Base-by-base conservation (phyloP, 768 basidiomycete genomes). In the Pleurotus tuoliensis region DNA sequence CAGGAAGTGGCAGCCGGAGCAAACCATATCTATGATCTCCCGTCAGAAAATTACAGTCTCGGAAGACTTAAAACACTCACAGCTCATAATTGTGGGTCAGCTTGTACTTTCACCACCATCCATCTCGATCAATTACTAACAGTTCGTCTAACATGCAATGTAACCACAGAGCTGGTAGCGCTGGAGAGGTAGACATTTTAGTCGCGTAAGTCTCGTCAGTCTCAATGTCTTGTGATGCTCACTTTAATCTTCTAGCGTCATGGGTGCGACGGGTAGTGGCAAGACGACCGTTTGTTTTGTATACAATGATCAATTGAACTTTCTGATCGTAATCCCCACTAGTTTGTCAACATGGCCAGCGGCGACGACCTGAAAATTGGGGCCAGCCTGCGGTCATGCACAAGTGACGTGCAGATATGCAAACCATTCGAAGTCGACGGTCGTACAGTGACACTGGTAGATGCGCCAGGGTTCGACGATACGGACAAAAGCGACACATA, bases 391-490 rank as follows among this genome's bases (percentile, higher is more conserved):
- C 71, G 77, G 53, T 84, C 82, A 12, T 83, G 80, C 58, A 84
- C 83, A 0, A 69, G 65, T 43, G 69, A 69, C 9, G 76, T 85
- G 1, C 71, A 76, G 51, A 66, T 74, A 5, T 70, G 79, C 0
- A 59, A 71, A 8, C 67, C 77, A 0, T 81, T 83, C 60, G 59
- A 66, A 18, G 63, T 82, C 12, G 74, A 79, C 40, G 79, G 74
- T 3, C 67, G 65, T 6, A 62, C 56, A 11, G 70, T 83, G 37
- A 74, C 69, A 0, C 62, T 85, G n/a, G 76, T 85, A 43, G 83
- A 84, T 59, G 84, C 83, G 0, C 83, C 83, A 0, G 83, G 83
- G 3, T 84, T 83, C 55, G 82, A 82, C 57, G 81, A 83, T 60
- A 78, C 80, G 5, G 70, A 65, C 4, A 70, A 69, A 47, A 79